These are phyloP conservation scores for Aciculoconidium aculeatum DNA, from an alignment of 805 yeast species.

Conservation along the genomic window DNA sequence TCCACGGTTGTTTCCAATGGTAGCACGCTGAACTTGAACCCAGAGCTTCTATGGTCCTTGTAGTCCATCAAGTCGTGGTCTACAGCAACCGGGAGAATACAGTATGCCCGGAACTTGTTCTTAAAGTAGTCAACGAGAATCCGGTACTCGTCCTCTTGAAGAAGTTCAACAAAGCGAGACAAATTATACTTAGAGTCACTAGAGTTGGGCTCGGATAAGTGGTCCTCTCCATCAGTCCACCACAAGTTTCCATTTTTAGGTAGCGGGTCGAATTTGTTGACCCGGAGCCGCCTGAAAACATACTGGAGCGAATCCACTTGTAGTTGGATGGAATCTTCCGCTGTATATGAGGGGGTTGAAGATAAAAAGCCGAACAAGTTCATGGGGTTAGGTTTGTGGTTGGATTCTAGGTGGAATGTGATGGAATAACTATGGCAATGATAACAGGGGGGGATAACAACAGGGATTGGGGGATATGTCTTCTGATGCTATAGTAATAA, in stretches of 20 bases:
- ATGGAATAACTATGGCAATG: no score
- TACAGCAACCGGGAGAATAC: constrained; percentile 50
- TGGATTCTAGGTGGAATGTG: no score
- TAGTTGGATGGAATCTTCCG: constrained; percentile 59
- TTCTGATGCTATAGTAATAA: no score
- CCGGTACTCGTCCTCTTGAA: constrained; percentile 56
- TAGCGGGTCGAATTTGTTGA: constrained; percentile 33
- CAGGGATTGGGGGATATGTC: no score
- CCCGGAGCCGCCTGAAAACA: constrained; percentile 46
- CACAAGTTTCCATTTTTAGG: constrained; percentile 32
- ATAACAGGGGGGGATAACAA: no score
- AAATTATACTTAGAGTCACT: constrained; percentile 50
- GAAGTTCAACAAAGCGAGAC: constrained; percentile 31
- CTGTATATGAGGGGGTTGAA: no score
- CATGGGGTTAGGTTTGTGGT: no score
- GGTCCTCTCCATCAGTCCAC: constrained; percentile 21
- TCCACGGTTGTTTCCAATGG: constrained; percentile 16
- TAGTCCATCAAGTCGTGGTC: constrained; percentile 16
- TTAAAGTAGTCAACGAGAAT: constrained; percentile 61
- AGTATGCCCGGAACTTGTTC: constrained; percentile 58
- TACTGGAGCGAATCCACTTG: constrained; percentile 57
- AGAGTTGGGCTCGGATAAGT: no score
- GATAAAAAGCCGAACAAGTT: no score
- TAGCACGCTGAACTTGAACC: constrained; percentile 17
- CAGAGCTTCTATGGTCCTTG: constrained; percentile 15